Evolutionary conservation across 2,329 filamentous ascomycete species (phyloP).

Genomic region (Elsinoe arachidis): DNA sequence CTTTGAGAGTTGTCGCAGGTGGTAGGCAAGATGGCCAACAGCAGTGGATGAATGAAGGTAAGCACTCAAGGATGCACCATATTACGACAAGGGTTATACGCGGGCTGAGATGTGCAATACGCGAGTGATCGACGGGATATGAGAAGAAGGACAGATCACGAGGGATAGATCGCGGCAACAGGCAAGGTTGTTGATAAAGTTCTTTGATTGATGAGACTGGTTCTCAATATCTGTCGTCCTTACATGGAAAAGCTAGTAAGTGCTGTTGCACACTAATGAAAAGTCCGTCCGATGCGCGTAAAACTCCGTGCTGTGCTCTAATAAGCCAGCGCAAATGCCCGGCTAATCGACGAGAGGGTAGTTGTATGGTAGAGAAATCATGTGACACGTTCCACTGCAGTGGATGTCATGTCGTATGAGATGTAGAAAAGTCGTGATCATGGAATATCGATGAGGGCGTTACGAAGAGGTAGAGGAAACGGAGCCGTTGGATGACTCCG

Average conservation of each 20-base stretch:
- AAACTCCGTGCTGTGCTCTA: slow-evolving; percentile 7
- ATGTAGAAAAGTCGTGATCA: background rate
- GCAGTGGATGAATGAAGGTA: too few relatives aligned
- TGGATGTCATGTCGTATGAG: background rate
- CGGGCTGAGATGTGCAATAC: too few relatives aligned
- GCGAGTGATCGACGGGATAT: too few relatives aligned
- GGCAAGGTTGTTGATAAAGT: background rate
- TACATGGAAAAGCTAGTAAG: background rate
- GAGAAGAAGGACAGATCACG: too few relatives aligned
- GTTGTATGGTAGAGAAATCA: background rate
- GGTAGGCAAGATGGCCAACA: too few relatives aligned
- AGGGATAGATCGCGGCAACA: background rate
- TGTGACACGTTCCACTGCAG: background rate
- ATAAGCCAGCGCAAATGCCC: slow-evolving; percentile 6
- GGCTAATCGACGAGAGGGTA: background rate
- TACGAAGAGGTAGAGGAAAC: slow-evolving; percentile 3
- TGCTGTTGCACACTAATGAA: background rate
- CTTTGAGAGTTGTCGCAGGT: too few relatives aligned
- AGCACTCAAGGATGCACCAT: too few relatives aligned
- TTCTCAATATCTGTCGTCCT: background rate
- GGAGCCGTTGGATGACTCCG: slow-evolving; percentile 16
- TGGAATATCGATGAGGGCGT: background rate
- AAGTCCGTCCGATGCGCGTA: background rate
- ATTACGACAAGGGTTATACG: too few relatives aligned
- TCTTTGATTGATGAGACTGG: background rate